These are phyloP conservation scores for Meira miltonrushii DNA, from an alignment of 1,284 basidiomycete genomes.

Conservation along the genomic window DNA sequence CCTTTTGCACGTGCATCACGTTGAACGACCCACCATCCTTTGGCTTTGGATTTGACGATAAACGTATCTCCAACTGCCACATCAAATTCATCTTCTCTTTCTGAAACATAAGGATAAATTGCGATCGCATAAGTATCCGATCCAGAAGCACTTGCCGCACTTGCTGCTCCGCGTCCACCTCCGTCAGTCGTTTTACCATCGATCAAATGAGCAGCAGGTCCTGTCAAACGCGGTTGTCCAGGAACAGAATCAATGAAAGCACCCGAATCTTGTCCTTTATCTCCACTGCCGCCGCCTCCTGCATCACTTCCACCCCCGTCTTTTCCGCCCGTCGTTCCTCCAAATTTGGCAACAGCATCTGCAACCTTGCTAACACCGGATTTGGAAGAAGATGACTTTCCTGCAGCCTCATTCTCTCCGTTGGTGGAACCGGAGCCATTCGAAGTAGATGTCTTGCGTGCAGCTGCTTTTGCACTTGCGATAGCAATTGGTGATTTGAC, in stretches of 20 bases:
- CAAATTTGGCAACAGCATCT: conserved; percentile 8
- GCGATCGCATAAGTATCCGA: conserved; percentile 69
- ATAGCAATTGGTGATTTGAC: conserved; percentile 76
- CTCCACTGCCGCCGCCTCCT: conserved; percentile 10
- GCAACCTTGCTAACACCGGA: not conserved
- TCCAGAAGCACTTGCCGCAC: conserved; percentile 10
- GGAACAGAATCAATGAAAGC: conserved; percentile 3
- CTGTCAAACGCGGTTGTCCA: conserved; percentile 18
- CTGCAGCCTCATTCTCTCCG: not conserved
- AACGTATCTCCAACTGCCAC: conserved; percentile 74
- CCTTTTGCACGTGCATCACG: conserved; percentile 71
- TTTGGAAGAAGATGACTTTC: not conserved
- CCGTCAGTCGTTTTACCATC: not conserved
- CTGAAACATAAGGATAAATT: conserved; percentile 91
- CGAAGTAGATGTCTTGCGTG: conserved; percentile 15
- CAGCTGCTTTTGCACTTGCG: conserved; percentile 42
- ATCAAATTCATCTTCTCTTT: conserved; percentile 95
- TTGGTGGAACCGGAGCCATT: conserved; percentile 16
- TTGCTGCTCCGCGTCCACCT: conserved; percentile 10
- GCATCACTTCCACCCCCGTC: not conserved
- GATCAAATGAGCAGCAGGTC: conserved; percentile 29
- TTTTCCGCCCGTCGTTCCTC: not conserved
- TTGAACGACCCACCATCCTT: conserved; percentile 99
- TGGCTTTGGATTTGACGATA: conserved; percentile 83
- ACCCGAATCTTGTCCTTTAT: not conserved